Base-by-base conservation (phyloP, 768 basidiomycete species). In the Suillus brevipes region DNA sequence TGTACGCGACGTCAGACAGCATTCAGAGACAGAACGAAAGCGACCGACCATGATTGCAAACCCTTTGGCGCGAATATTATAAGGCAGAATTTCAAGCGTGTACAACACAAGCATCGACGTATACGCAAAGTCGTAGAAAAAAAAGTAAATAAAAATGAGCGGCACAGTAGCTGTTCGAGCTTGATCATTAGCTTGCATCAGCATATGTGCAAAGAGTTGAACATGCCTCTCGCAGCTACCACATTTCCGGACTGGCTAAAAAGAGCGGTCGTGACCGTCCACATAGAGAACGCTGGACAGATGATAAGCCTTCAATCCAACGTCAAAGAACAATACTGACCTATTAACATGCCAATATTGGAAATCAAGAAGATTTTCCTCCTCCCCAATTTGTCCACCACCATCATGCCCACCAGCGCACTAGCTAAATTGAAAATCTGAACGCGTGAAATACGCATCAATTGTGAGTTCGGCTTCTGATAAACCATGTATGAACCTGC, bases 71-170 rank as follows among this genome's bases (percentile, higher is more conserved):
- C 94, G 87, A 64, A 94, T 87, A 64, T 80, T 82, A 75, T 87
- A 92, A 0, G 92, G 93, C 6, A 95, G 75, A 67, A 95, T 94
- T 73, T 95, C 94, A 64, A 94, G 79, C 8, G 84, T 82, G 68
- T 87, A 88, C 0, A 82, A 70, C 43, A 86, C 76, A n/a, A 90
- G 79, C 77, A 94, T 83, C 7, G 93, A 90, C 1, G 88, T 89
- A 73, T 92, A 93, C 36, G 90, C 89, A 63, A 93, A 80, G 69
- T 91, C 89, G 64, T 87, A 87, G 37, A 74, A 69, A 69, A 79
- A 80, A 34, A 78, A 75, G 68, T 80, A 83, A 60, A 82, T 80
- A 6, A 91, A 90, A 67, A 92, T 87, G 75, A 91, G 82, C 18
- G 85, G 86, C 66, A 89, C 83, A 5, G 86, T 88, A 4, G 86